phyloP scores from a whole-genome alignment of 2,329 filamentous ascomycete species.

The Trichophyton rubrum region DNA sequence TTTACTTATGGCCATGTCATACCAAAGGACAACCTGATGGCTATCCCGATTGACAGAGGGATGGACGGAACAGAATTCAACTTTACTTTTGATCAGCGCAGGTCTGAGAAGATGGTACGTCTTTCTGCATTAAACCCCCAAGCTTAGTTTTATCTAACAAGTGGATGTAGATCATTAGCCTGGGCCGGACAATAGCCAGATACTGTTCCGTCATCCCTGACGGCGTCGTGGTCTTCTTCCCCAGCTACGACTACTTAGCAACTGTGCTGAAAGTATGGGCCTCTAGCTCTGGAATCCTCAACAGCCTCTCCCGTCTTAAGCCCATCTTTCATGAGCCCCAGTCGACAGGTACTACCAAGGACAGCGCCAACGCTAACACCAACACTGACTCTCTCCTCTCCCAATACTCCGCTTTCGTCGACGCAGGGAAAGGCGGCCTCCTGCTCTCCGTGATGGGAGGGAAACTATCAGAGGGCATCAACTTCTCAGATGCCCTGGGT shows the following conservation, averaged over 20 bases:
- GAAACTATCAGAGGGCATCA: constrained; percentile 94
- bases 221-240: constrained; percentile 88
- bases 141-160: background rate
- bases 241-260: constrained; percentile 82
- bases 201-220: constrained; percentile 67
- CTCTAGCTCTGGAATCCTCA: constrained; percentile 20
- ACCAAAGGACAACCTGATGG: constrained; percentile 65
- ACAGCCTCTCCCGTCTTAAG: constrained; percentile 24
- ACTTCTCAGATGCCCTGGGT: constrained; percentile 84
- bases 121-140: background rate
- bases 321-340: constrained; percentile 44
- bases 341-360: background rate
- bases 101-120: constrained; percentile 49
- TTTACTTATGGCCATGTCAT: constrained; percentile 94
- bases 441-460: constrained; percentile 86
- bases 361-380: constrained; percentile 19
- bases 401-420: constrained; percentile 59
- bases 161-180: constrained; percentile 37
- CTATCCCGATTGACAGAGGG: constrained; percentile 52
- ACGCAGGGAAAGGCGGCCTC: constrained; percentile 53
- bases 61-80: constrained; percentile 51
- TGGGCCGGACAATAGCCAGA: constrained; percentile 61
- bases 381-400: constrained; percentile 54
- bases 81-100: constrained; percentile 73
- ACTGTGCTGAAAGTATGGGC: constrained; percentile 54